phyloP scores from a whole-genome alignment of 306 rosid genomes.

The Quercus aquifolioides region DNA sequence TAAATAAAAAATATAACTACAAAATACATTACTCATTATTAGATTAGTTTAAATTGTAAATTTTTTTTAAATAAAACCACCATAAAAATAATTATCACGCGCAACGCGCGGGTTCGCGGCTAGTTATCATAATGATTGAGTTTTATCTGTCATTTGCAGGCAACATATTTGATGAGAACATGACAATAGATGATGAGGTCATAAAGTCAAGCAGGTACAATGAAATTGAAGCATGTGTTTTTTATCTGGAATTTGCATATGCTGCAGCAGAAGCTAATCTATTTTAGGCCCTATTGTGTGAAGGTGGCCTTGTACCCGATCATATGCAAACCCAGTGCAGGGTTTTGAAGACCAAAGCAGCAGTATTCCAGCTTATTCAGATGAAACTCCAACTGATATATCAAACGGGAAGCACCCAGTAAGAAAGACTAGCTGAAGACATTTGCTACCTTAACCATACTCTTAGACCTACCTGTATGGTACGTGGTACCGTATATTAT shows the following conservation, averaged over 20 bases:
- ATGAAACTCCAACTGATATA: constrained; percentile 13
- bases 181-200: constrained; percentile 26
- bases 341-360: constrained; percentile 42
- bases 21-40: too few species aligned
- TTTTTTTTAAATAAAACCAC: too few species aligned
- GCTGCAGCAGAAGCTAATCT: background rate
- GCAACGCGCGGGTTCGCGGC: too few species aligned
- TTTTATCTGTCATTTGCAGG: constrained; percentile 23
- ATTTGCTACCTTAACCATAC: background rate
- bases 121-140: background rate
- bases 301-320: constrained; percentile 50
- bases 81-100: too few species aligned
- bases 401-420: constrained; percentile 39
- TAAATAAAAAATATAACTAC: too few species aligned
- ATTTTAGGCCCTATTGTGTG: constrained; percentile 1
- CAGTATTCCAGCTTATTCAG: constrained; percentile 14
- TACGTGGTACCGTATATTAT: background rate
- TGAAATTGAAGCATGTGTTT: background rate
- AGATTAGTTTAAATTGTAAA: too few species aligned
- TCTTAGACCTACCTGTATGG: background rate
- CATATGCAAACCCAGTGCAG: constrained; percentile 50
- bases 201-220: constrained; percentile 55
- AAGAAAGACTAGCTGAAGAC: constrained; percentile 29
- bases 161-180: constrained; percentile 35
- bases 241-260: background rate